Percentiles rank a stretch among this genome's conserved stretches.
Conservation (phyloP, 2,329 filamentous ascomycete genomes). For the Aspergillus awamori region DNA sequence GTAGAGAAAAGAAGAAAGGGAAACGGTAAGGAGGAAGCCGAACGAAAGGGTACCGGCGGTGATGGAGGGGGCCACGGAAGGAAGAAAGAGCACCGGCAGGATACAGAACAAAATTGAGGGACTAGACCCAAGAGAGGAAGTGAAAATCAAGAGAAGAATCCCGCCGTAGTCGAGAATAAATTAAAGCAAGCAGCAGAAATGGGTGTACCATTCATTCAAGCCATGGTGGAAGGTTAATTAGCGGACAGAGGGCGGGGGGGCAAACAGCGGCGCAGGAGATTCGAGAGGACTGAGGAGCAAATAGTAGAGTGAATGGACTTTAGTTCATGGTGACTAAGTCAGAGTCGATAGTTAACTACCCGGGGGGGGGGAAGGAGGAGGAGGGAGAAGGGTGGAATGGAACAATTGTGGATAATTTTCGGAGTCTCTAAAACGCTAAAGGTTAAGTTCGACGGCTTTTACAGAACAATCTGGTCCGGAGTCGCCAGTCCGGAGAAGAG, state of each 20-base stretch:
- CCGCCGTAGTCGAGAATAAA: neutral
- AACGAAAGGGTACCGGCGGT: neutral
- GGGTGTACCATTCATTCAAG: neutral
- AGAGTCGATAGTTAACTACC: neutral
- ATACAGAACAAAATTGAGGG: neutral
- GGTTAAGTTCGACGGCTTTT: neutral
- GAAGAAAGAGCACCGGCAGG: neutral
- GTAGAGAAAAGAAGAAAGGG: neutral
- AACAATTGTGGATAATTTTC: neutral
- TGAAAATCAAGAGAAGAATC: neutral
- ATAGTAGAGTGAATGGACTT: neutral
- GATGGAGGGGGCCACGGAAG: neutral
- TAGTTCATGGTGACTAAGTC: neutral
- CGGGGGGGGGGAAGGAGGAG: neutral
- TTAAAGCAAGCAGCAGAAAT: neutral
- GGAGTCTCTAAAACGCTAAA: neutral
- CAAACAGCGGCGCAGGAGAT: neutral
- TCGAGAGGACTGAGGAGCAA: neutral
- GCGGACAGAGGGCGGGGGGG: neutral
- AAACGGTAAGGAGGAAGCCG: slow-evolving; percentile 3
- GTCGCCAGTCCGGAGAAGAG: neutral
- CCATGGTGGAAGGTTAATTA: slow-evolving; percentile 2
- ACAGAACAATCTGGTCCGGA: neutral
- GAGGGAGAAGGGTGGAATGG: neutral
- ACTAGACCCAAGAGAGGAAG: slow-evolving; percentile 1